phyloP scores from a whole-genome alignment of 1,284 basidiomycete species.

The Ganoderma lucidum region DNA sequence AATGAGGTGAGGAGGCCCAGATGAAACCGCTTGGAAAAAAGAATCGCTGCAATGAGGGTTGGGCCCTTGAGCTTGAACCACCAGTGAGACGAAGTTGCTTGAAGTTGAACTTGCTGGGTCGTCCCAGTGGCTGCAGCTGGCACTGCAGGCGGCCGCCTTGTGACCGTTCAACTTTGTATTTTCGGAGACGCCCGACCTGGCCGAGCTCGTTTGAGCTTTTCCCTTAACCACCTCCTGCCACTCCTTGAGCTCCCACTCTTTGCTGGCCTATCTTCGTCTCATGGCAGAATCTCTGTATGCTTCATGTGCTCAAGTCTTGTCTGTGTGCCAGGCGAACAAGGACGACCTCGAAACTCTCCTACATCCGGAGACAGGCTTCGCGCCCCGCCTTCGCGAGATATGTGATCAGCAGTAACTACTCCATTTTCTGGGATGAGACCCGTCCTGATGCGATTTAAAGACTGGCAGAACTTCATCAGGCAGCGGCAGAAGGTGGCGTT shows the following conservation, averaged over 20 bases:
- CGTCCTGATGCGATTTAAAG: conserved; percentile 41
- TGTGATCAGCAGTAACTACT: conserved; percentile 68
- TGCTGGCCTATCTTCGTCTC: neutral
- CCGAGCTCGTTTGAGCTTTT: neutral
- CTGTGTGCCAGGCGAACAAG: conserved; percentile 61
- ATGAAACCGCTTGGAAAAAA: too few relatives aligned
- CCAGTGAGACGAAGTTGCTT: too few relatives aligned
- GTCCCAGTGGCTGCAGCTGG: too few relatives aligned
- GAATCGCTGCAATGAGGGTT: too few relatives aligned
- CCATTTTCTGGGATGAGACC: neutral
- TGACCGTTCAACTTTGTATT: too few relatives aligned
- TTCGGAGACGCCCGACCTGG: too few relatives aligned
- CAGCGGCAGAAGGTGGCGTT: conserved; percentile 45
- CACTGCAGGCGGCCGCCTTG: too few relatives aligned
- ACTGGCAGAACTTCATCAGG: conserved; percentile 58
- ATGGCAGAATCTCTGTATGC: conserved; percentile 56
- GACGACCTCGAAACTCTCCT: conserved; percentile 69
- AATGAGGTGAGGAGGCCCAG: too few relatives aligned
- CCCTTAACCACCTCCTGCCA: neutral
- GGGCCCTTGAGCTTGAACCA: too few relatives aligned
- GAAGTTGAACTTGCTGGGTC: too few relatives aligned
- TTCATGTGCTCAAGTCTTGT: conserved; percentile 71
- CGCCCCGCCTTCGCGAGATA: conserved; percentile 68
- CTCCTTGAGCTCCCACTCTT: neutral
- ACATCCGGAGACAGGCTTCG: conserved; percentile 72